Evolutionary conservation across 164 flowering plant species (phyloP).

Genomic region (Umbellularia californica): DNA sequence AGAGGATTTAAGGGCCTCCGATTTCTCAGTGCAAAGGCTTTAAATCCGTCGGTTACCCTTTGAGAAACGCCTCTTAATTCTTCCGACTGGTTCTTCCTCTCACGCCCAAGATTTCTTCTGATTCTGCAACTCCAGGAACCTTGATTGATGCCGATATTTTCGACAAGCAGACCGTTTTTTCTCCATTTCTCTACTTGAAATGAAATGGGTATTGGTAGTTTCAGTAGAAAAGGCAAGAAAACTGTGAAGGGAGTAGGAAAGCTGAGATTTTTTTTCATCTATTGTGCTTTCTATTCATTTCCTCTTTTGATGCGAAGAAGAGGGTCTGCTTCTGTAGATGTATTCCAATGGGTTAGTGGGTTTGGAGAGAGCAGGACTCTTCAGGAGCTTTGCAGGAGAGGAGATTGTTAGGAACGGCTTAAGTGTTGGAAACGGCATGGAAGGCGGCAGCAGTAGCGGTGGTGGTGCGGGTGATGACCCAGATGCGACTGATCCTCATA

Average conservation of each 20-base stretch:
- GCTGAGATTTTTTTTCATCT: background rate
- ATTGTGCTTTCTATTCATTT: background rate
- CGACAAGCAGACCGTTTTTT: constrained; percentile 17
- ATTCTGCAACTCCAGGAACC: background rate
- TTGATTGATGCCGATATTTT: constrained; percentile 22
- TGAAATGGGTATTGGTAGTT: constrained; percentile 1
- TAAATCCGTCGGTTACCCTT: constrained; percentile 21
- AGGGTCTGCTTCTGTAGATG: background rate
- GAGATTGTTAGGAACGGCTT: background rate
- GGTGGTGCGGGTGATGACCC: constrained; percentile 41
- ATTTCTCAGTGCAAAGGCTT: constrained; percentile 11
- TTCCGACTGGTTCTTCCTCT: constrained; percentile 4
- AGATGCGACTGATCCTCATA: constrained; percentile 42
- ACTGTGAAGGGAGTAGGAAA: background rate
- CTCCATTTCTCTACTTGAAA: constrained; percentile 9
- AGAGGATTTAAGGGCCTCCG: constrained; percentile 14
- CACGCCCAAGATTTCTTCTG: background rate
- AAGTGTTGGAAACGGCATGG: constrained; percentile 13
- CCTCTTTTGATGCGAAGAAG: background rate
- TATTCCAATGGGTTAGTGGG: constrained; percentile 17
- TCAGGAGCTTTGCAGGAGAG: background rate
- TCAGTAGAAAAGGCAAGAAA: background rate
- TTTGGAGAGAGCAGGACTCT: constrained; percentile 3
- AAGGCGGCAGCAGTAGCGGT: constrained; percentile 29
- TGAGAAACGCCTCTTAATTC: background rate